Conservation (phyloP, 108 stramenopile genomes). For the Asterionellopsis glacialis region DNA sequence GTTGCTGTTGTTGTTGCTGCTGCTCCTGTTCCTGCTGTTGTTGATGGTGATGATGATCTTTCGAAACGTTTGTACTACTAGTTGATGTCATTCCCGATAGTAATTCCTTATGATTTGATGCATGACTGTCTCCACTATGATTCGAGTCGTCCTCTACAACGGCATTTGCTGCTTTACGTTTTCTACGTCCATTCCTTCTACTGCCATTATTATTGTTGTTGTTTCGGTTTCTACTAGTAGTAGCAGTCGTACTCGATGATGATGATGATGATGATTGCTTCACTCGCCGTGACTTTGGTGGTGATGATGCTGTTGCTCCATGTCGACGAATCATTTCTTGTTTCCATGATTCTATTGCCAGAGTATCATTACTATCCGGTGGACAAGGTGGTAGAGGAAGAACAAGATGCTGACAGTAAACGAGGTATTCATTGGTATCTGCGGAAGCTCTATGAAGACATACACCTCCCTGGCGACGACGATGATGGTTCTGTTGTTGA, state of each 20-base stretch:
- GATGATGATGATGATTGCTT: no score
- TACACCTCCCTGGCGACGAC: background rate
- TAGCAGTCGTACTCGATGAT: no score
- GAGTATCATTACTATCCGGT: background rate
- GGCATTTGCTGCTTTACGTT: background rate
- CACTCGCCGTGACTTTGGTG: no score
- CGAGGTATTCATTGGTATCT: background rate
- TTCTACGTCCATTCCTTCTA: background rate
- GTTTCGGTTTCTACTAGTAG: no score
- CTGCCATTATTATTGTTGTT: background rate
- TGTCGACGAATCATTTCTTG: constrained; percentile 6
- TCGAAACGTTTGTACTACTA: no score
- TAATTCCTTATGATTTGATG: background rate
- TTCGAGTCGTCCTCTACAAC: background rate
- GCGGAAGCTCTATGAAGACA: background rate
- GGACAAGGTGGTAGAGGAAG: background rate
- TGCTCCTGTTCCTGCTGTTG: background rate
- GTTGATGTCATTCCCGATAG: no score
- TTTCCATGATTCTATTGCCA: background rate
- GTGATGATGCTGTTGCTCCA: background rate
- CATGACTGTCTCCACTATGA: background rate
- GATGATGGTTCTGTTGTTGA: background rate
- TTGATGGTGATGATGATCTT: background rate
- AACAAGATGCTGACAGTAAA: background rate
- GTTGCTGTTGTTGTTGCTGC: background rate